phyloP scores from a whole-genome alignment of 192 early-diverging fungal genomes.

The Spizellomyces sp. region DNA sequence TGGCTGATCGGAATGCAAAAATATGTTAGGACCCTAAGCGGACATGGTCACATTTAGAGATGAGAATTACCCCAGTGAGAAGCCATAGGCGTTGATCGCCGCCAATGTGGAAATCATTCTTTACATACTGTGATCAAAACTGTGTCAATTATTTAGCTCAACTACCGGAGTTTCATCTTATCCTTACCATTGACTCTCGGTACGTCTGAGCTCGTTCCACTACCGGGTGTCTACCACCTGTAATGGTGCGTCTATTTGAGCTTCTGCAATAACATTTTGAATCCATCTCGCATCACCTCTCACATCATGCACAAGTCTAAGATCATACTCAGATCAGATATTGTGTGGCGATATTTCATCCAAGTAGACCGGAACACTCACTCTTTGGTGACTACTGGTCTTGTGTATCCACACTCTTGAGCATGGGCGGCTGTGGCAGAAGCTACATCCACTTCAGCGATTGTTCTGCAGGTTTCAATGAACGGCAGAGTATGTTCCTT shows the following conservation, averaged over 20 bases:
- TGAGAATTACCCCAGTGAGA: constrained; percentile 30
- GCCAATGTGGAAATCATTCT: constrained; percentile 57
- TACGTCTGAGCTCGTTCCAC: constrained; percentile 57
- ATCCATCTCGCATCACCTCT: no score
- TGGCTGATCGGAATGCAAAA: constrained; percentile 44
- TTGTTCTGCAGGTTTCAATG: constrained; percentile 28
- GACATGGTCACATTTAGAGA: no score
- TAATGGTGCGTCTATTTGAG: constrained; percentile 34
- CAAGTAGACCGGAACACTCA: constrained; percentile 4
- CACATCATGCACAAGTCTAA: no score
- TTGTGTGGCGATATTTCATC: no score
- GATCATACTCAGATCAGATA: no score
- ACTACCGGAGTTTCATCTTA: constrained; percentile 6
- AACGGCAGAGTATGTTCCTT: constrained; percentile 2
- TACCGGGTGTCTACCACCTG: constrained; percentile 72
- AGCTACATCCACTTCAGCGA: constrained; percentile 51
- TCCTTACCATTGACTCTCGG: constrained; percentile 30
- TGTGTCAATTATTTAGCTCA: neutral
- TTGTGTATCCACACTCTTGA: constrained; percentile 53
- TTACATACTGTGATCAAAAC: constrained; percentile 45
- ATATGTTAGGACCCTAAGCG: no score
- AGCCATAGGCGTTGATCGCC: constrained; percentile 24
- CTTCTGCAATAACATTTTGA: no score
- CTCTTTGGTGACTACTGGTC: constrained; percentile 60
- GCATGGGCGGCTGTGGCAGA: constrained; percentile 56